Evolutionary conservation across 1,284 basidiomycete species (phyloP).

Genomic region (Heterobasidion occidentale): DNA sequence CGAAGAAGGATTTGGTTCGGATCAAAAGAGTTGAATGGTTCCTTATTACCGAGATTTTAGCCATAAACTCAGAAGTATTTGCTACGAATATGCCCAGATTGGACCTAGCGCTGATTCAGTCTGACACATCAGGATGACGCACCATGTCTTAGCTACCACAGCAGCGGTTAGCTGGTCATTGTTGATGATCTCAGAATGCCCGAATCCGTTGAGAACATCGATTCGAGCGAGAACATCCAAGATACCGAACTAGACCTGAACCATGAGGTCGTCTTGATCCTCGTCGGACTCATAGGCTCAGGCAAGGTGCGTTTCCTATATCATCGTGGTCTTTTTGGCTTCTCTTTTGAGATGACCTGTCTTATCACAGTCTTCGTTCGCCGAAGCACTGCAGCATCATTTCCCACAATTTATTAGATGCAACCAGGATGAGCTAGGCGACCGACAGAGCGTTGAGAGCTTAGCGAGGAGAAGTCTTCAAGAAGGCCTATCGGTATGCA

Average conservation of each 20-base stretch:
- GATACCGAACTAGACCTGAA: constrained; percentile 3
- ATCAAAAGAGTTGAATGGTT: too few species aligned
- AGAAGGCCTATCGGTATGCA: constrained; percentile 56
- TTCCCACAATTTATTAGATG: constrained; percentile 55
- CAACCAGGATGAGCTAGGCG: constrained; percentile 61
- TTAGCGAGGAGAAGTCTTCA: constrained; percentile 40
- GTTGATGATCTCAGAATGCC: background rate
- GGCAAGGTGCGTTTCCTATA: constrained; percentile 44
- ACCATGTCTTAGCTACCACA: too few species aligned
- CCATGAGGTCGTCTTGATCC: constrained; percentile 47
- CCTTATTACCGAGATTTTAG: background rate
- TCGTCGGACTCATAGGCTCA: constrained; percentile 62
- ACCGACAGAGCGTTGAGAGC: constrained; percentile 49
- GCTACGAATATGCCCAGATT: background rate
- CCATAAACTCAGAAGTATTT: background rate
- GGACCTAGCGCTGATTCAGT: too few species aligned
- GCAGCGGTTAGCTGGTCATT: background rate
- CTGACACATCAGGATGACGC: too few species aligned
- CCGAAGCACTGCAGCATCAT: constrained; percentile 48
- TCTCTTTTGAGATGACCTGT: constrained; percentile 2
- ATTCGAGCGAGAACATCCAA: background rate
- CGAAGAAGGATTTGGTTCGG: too few species aligned
- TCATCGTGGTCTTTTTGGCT: background rate
- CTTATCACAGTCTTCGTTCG: constrained; percentile 55
- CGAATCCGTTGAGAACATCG: background rate